Evolutionary conservation across 345 rosid species (phyloP).

Genomic region (Mallotus nudiflorus): DNA sequence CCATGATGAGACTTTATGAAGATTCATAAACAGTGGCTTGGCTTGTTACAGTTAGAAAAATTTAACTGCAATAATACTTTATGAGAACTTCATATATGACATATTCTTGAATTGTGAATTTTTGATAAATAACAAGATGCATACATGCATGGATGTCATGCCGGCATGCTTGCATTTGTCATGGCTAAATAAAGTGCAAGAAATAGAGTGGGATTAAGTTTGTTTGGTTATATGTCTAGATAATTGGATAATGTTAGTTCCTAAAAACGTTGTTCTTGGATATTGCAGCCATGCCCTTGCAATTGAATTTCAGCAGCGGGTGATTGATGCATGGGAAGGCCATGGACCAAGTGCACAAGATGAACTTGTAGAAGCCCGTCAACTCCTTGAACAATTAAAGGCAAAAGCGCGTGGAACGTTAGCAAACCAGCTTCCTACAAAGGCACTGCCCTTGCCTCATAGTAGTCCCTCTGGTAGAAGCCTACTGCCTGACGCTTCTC

Average conservation of each 20-base stretch:
- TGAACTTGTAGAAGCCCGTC: conserved; percentile 62
- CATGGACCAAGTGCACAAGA: conserved; percentile 67
- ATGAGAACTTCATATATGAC: background rate
- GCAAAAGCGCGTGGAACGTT: conserved; percentile 51
- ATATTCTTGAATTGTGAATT: background rate
- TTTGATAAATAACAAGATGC: too few species aligned
- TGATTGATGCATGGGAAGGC: conserved; percentile 73
- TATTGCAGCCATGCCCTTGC: conserved; percentile 73
- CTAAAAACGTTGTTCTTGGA: conserved; percentile 13
- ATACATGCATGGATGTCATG: background rate
- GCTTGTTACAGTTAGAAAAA: background rate
- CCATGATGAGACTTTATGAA: background rate
- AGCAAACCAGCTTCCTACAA: conserved; percentile 29
- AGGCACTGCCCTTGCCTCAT: conserved; percentile 50
- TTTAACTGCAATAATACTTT: background rate
- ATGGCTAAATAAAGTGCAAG: background rate
- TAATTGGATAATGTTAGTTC: background rate
- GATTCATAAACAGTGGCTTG: conserved; percentile 1
- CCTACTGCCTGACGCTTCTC: conserved; percentile 15
- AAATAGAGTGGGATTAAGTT: background rate
- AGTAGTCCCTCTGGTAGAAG: conserved; percentile 24
- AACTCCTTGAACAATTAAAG: conserved; percentile 59
- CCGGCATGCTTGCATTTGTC: background rate
- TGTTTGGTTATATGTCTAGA: background rate
- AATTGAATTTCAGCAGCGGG: conserved; percentile 79